Evolutionary conservation across 2,329 filamentous ascomycete genomes (phyloP), one percentile per base, ranked within the genome.

Genomic region (Colletotrichum tofieldiae): DNA sequence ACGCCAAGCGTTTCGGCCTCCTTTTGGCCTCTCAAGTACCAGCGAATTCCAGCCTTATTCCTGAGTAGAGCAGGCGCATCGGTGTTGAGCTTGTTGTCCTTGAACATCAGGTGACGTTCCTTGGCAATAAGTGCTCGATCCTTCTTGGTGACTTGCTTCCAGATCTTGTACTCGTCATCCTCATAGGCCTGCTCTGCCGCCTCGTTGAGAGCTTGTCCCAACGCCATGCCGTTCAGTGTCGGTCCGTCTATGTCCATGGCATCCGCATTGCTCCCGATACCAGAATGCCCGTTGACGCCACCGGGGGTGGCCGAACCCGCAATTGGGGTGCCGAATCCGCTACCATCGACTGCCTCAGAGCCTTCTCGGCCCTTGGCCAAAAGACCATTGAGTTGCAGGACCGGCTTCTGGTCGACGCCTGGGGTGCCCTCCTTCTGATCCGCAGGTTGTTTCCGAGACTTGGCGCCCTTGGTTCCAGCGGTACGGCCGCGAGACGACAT

Each of bases 141-240:
- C 80, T 96, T 98, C 84, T 98, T 98, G 2, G 96, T 99, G 51
- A 98, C 94, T 82, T 98, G 96, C 84, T 98, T 99, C 96, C 97
- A 99, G 45, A 96, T 93, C 81, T 97, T 97, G 84, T 96, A 98
- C 79, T 98, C 96, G 71, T 98, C 95, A 77, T 98, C 95, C 76
- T 97, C 91, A 76, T 94, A 94, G 16, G 90, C 88, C 76, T 97
- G 94, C 76, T 97, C 93, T 18, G 86, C 88, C 39, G 89, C 89
- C 71, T 93, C 88, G 20, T 89, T 90, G 67, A 93, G 87, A 1
- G 90, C 89, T 63, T 92, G 90, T 49, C 87, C 88, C 26, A 93
- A 79, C 0, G 88, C 86, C 80, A 93, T 87, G 29, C 90, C 91
- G 75, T 90, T 92, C 49, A 94, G 85, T 2, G 92, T 92, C 7